Evolutionary conservation across 441 rosid genomes (phyloP).

Genomic region (Pelargonium australe): DNA sequence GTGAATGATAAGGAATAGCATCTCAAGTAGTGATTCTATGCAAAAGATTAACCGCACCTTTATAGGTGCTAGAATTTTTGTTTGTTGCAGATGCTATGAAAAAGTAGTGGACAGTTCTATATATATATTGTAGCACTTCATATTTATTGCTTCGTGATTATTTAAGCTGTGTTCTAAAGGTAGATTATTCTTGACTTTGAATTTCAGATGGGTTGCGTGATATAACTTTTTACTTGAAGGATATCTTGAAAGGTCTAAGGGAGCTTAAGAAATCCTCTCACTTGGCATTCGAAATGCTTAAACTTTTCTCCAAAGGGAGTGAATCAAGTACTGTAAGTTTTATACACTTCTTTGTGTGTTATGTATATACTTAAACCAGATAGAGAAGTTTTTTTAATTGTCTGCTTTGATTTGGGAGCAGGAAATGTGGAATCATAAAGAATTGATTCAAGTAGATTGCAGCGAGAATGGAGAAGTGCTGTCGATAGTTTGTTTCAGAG

Average conservation of each 20-base stretch:
- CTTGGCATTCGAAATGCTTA: slow-evolving; percentile 53
- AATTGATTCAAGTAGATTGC: slow-evolving; percentile 54
- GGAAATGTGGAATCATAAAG: slow-evolving; percentile 71
- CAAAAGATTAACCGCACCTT: background rate
- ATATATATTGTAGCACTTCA: background rate
- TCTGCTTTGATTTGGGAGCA: slow-evolving; percentile 22
- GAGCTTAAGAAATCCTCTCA: slow-evolving; percentile 55
- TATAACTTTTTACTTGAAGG: slow-evolving; percentile 41
- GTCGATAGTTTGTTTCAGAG: slow-evolving; percentile 44
- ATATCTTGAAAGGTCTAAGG: slow-evolving; percentile 52
- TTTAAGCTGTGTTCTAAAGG: background rate
- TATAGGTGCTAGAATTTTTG: background rate
- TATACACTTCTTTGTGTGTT: slow-evolving; percentile 5
- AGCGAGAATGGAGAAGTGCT: slow-evolving; percentile 53
- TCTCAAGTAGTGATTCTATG: background rate
- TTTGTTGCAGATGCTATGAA: background rate
- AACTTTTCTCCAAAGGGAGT: slow-evolving; percentile 45
- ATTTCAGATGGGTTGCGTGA: slow-evolving; percentile 50
- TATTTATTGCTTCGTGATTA: background rate
- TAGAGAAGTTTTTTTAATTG: background rate
- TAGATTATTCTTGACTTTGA: slow-evolving; percentile 11
- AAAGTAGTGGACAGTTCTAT: background rate
- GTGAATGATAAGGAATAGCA: background rate
- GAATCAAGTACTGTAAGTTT: slow-evolving; percentile 59
- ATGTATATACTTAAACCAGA: slow-evolving; percentile 4